Percentiles rank a stretch among this genome's conserved stretches.
phyloP scores from a whole-genome alignment of 208 protist species.

The Herpetomonas samuelpessoai region DNA sequence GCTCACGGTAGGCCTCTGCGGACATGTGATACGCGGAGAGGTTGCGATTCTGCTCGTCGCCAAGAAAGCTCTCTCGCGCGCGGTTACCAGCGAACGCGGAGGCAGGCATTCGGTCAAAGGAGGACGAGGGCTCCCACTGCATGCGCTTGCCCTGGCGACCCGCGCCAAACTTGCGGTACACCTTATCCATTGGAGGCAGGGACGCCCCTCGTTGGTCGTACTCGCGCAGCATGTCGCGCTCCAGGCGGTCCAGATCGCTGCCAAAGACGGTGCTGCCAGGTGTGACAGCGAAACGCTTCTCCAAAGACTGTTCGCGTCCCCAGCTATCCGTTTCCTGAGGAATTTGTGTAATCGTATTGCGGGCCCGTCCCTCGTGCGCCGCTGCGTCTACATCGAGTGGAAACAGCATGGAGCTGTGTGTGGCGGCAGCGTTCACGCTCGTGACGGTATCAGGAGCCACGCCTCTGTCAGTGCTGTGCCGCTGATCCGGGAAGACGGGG shows the following conservation, averaged over 20 bases:
- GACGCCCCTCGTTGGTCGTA: conserved; percentile 47
- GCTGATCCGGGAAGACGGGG: no score
- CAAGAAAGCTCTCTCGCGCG: conserved; percentile 15
- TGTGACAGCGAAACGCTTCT: conserved; percentile 37
- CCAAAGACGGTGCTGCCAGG: conserved; percentile 68
- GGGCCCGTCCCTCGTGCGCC: no score
- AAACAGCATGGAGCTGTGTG: no score
- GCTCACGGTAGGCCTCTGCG: conserved; percentile 52
- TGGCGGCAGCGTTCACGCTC: neutral
- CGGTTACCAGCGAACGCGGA: conserved; percentile 14
- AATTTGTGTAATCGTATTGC: no score
- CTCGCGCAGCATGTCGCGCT: conserved; percentile 73
- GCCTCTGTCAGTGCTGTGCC: no score
- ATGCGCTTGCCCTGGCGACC: conserved; percentile 31
- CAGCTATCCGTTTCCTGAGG: conserved; percentile 24
- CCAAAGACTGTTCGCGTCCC: conserved; percentile 31
- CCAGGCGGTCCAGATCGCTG: conserved; percentile 72
- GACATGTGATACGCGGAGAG: conserved; percentile 48
- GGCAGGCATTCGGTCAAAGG: conserved; percentile 35
- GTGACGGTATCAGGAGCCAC: no score
- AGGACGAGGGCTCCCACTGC: conserved; percentile 58
- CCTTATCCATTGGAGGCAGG: conserved; percentile 44
- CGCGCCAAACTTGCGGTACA: conserved; percentile 51
- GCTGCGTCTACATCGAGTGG: no score
- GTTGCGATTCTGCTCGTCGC: conserved; percentile 30